Evolutionary conservation across 371 early-diverging fungal genomes (phyloP), one percentile per base, ranked within the genome.

Genomic region (Rhizopus arrhizus): DNA sequence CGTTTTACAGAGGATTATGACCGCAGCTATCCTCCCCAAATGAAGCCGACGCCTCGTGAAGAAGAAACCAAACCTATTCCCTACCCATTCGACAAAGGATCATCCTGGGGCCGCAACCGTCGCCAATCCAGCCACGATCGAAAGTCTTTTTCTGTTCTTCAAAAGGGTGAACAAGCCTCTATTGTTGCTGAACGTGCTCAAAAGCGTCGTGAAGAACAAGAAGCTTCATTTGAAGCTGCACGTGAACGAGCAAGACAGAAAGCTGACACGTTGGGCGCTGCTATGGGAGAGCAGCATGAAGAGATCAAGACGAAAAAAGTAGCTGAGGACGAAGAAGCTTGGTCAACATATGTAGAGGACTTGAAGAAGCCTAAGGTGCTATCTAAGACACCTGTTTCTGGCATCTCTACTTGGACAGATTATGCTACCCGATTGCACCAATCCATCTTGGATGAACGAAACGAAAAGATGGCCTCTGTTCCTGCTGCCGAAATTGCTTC

Each of bases 1-100:
- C 58, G 81, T 10, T 80, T 80, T 51, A 70, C 78, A 5, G 76
- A 80, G 16, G 81, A 80, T 59, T 80, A 80, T 38, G 81, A 80
- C 56, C 65, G 81, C 8, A 73, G 74, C 15, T 77, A 80, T 54
- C 77, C 75, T 11, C 66, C 73, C 4, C 70, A 75, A 49, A 52
- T 65, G 5, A 64, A 61, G 33, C 64, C 60, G 3, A 56, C 62
- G 13, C 56, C 42, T 8, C 48, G 8, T 29, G 48, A 48, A 48
- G 48, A 28, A 38, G 8, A 8, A 38, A 8, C 40, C 6, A 38
- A 38, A 50, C 34, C 46, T 32, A 35, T 15, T 22, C 22, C 22
- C 2, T 22, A 22, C 2, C 22, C 22, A 22, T 22, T 22, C 22
- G 22, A 22, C 22, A 22, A 6, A 46, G 35, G n/a, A 29, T 34